Percentiles rank a stretch among this genome's conserved stretches.
phyloP scores from a whole-genome alignment of 495 filamentous ascomycete species.

The Staphylotrichum tortipilum region DNA sequence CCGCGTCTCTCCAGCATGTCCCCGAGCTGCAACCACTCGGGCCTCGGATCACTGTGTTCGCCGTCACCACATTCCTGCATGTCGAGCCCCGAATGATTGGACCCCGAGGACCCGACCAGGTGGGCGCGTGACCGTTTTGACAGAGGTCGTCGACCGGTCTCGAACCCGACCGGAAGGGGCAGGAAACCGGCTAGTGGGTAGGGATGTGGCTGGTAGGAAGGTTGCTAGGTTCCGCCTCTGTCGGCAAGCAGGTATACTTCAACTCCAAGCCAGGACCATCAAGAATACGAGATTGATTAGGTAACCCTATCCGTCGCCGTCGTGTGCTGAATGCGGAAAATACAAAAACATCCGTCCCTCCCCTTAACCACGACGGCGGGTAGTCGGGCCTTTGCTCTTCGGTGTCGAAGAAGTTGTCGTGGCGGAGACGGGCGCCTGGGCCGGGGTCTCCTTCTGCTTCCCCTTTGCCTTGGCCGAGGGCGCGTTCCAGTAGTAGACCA shows the following conservation, averaged over 20 bases:
- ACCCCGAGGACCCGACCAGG: neutral
- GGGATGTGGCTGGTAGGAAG: neutral
- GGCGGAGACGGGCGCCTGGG: conserved; percentile 12
- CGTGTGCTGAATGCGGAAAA: conserved; percentile 4
- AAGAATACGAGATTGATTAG: too few relatives aligned
- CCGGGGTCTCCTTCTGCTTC: conserved; percentile 36
- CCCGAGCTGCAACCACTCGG: neutral
- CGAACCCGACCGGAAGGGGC: neutral
- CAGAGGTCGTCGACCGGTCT: neutral
- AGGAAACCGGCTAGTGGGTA: too few relatives aligned
- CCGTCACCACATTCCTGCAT: neutral
- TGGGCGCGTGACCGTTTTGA: neutral
- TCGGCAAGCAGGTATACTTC: too few relatives aligned
- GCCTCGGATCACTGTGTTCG: too few relatives aligned
- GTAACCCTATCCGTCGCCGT: too few relatives aligned
- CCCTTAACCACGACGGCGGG: conserved; percentile 43
- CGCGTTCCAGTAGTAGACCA: conserved; percentile 94
- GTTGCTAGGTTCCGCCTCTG: too few relatives aligned
- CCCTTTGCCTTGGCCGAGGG: conserved; percentile 46
- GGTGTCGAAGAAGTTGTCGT: conserved; percentile 31
- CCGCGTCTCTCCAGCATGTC: neutral
- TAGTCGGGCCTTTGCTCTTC: conserved; percentile 43
- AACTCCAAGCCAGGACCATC: too few relatives aligned
- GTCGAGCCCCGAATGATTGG: conserved; percentile 1
- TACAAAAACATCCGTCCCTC: neutral